Evolutionary conservation across 2,329 filamentous ascomycete genomes (phyloP), one percentile per base, ranked within the genome.

Genomic region (Xylaria arbuscula): DNA sequence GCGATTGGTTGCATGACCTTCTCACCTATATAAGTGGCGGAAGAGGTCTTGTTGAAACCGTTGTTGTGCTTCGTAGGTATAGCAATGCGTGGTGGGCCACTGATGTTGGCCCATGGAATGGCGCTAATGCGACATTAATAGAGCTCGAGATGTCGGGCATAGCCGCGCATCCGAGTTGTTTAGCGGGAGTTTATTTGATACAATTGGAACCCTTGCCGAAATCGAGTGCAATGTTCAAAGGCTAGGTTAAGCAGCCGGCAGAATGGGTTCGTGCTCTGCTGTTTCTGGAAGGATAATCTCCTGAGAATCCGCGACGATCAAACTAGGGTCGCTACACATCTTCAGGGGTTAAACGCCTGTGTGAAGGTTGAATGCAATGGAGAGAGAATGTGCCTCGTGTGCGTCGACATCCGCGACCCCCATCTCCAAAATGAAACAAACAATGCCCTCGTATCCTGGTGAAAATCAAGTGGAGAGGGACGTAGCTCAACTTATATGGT

Each of bases 181-280:
- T 51, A 17, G 24, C 17, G 19, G 19, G 15, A n/a, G 47, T 62
- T 45, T 61, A 22, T 56, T 64, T 45, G 13, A 57, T 60, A 24
- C 42, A 28, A 45, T 17, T 17, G 40, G 19, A 19, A 10, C 17
- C 47, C 54, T 63, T 40, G 34, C 47, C 13, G 51, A 28, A 48
- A 62, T 62, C 38, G 10, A 32, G 10, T 28, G 32, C 40, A 36
- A 40, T 54, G 24, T 54, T 48, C 10, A 34, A 28, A 36, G 13
- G 28, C 24, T 42, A 47, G 38, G 19, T 57, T 22, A 22, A n/a
- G 22, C 8, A 19, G 17, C 32, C 38, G 59, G 53, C 22, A 28
- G 42, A 28, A 22, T 42, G 28, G 9, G n/a, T 34, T 34, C n/a
- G 59, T 28, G 5, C 32, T 28, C 28, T 19, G 19, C 17, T 22